Percentiles rank a stretch among this genome's conserved stretches.
Evolutionary conservation across 352 stramenopile species (phyloP).

Genomic region (Globisporangium camurandrum): DNA sequence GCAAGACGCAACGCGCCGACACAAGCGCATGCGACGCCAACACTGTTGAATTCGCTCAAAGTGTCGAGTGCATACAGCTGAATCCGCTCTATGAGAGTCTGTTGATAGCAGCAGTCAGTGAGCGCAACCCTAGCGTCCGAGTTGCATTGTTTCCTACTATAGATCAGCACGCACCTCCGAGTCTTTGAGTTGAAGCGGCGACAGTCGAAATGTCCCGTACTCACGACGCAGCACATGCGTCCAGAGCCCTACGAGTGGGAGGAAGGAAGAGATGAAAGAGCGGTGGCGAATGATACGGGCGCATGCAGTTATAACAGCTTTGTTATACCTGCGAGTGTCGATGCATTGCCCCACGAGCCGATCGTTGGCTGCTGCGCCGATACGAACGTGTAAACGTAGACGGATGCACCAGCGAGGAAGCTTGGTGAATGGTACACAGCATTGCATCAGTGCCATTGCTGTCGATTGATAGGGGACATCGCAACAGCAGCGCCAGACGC

Average conservation of each 20-base stretch:
- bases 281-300: neutral
- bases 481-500: neutral
- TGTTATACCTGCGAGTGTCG: slow-evolving; percentile 50
- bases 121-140: too few species aligned
- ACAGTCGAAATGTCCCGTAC: slow-evolving; percentile 91
- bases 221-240: slow-evolving; percentile 79
- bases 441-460: neutral
- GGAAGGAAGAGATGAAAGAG: neutral
- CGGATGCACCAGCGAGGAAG: slow-evolving; percentile 23
- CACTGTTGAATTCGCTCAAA: slow-evolving; percentile 20
- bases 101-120: neutral
- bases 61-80: slow-evolving; percentile 21
- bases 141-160: too few species aligned
- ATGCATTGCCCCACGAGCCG: slow-evolving; percentile 90
- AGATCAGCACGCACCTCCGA: slow-evolving; percentile 20
- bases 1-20: slow-evolving; percentile 11
- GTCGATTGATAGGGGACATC: neutral
- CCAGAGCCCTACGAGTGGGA: slow-evolving; percentile 16
- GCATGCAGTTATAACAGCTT: too few species aligned
- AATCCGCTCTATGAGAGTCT: slow-evolving; percentile 19
- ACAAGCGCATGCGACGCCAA: slow-evolving; percentile 11
- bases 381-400: slow-evolving; percentile 26
- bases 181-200: slow-evolving; percentile 31
- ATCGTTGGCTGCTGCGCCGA: slow-evolving; percentile 19
- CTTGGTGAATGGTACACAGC: slow-evolving; percentile 10